Conservation (phyloP, 768 basidiomycete genomes). For the Leucocoprinus birnbaumii region DNA sequence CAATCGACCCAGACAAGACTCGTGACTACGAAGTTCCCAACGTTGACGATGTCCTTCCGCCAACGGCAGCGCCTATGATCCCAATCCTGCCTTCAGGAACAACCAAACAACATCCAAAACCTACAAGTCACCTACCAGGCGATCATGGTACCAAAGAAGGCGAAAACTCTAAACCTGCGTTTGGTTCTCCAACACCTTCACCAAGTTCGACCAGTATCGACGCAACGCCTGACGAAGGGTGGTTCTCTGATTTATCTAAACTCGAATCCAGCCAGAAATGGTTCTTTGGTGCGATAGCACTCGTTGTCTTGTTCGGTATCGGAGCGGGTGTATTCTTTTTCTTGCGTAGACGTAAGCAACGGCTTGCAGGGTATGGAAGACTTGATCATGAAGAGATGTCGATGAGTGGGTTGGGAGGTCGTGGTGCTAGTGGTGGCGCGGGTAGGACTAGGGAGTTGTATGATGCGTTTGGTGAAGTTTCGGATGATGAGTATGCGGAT, state of each 20-base stretch:
- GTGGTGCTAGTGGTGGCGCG: constrained; percentile 30
- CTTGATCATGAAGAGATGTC: constrained; percentile 69
- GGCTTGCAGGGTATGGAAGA: constrained; percentile 50
- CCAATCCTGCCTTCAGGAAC: constrained; percentile 32
- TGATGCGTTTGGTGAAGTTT: constrained; percentile 92
- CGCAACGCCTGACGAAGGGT: constrained; percentile 70
- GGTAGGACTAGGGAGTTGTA: constrained; percentile 84
- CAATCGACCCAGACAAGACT: constrained; percentile 68
- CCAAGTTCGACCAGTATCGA: constrained; percentile 40
- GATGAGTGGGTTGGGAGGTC: constrained; percentile 65
- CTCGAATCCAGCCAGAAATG: constrained; percentile 79
- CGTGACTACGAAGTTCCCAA: constrained; percentile 59
- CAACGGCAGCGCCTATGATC: constrained; percentile 34
- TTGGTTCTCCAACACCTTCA: constrained; percentile 35
- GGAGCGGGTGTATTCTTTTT: constrained; percentile 77
- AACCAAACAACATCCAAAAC: constrained; percentile 73
- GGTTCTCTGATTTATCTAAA: constrained; percentile 77
- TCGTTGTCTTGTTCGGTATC: constrained; percentile 72
- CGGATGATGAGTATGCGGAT: constrained; percentile 76
- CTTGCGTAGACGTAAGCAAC: constrained; percentile 50
- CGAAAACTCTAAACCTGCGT: constrained; percentile 76
- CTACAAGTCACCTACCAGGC: constrained; percentile 83
- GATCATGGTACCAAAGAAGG: constrained; percentile 81
- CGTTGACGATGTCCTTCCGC: constrained; percentile 46
- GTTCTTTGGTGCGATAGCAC: constrained; percentile 86